These are phyloP conservation scores for Gryganskiella cystojenkinii DNA, from an alignment of 192 early-diverging fungal genomes.

Conservation along the genomic window DNA sequence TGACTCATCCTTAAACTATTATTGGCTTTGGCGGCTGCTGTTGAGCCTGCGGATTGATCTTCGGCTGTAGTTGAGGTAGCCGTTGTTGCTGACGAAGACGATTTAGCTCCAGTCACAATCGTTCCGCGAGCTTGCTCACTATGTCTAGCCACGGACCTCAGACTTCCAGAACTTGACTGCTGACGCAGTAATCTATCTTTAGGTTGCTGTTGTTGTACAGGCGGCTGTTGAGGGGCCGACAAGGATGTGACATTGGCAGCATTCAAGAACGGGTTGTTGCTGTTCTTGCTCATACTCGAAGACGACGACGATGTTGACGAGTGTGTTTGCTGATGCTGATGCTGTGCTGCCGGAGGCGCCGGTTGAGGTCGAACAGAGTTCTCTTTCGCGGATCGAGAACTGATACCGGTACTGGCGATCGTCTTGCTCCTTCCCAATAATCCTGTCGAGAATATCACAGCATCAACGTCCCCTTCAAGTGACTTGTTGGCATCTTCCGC, in stretches of 20 bases:
- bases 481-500: neutral
- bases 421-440: slow-evolving; percentile 33
- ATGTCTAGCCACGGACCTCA: slow-evolving; percentile 33
- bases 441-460: neutral
- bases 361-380: neutral
- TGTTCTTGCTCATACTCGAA: no score
- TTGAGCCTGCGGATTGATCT: neutral
- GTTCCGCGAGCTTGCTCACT: slow-evolving; percentile 12
- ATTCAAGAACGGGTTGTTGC: neutral
- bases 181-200: slow-evolving; percentile 21
- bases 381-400: slow-evolving; percentile 1
- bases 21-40: neutral
- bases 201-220: neutral
- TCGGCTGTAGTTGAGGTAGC: neutral
- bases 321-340: neutral
- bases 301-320: neutral
- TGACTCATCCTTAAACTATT: no score
- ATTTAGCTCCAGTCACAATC: no score
- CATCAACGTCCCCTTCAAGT: no score
- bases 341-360: neutral
- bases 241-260: neutral
- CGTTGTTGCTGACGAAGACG: no score
- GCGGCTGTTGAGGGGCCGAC: neutral
- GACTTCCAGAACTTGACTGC: slow-evolving; percentile 37
- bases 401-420: slow-evolving; percentile 35